Evolutionary conservation across 495 filamentous ascomycete species (phyloP), one percentile per base, ranked within the genome.

Genomic region (Antarctomyces pellizariae): DNA sequence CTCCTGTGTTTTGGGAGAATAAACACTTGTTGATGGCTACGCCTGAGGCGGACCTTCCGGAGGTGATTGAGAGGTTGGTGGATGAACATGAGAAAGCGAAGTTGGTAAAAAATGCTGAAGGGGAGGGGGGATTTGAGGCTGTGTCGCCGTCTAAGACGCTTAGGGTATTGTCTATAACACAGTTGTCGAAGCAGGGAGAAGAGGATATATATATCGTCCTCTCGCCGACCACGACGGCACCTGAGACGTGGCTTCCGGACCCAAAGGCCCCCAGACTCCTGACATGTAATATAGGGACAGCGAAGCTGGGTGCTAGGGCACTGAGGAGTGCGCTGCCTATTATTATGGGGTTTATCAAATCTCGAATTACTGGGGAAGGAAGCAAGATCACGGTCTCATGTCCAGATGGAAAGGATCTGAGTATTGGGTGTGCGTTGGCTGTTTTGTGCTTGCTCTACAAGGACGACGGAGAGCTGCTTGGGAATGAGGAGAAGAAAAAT

Each of bases 1-100:
- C 84, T 6, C 47, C 45, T 1, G 34, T 80, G 2, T 95, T 90
- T 46, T 95, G 84, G 84, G 45, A 45, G 17, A 56, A 84, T 31
- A 48, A 47, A 15, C 50, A 56, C 2, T 16, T 38, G 14, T 45
- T 92, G 4, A 38, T 80, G 5, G 32, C 35, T 0, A 61, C 71
- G 0, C 28, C 59, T 0, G 78, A 90, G 37, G 50, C 60, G 2
- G 65, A 77, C 4, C 38, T 89, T 7, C 66, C 67, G 2, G 55
- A 43, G 12, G 24, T 82, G 4, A 80, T 89, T 25, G 46, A 50
- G 16, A 32, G 38, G 4, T 39, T 86, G 27, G 46, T 74, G 2
- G n/a, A n/a, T n/a, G n/a, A n/a, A n/a, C n/a, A n/a, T n/a, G n/a
- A n/a, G n/a, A n/a, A n/a, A n/a, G 13, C 13, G 20, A 18, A 29